Evolutionary conservation across 2,329 filamentous ascomycete genomes (phyloP), one percentile per base, ranked within the genome.

Genomic region (Stagonosporopsis chrysanthemi): DNA sequence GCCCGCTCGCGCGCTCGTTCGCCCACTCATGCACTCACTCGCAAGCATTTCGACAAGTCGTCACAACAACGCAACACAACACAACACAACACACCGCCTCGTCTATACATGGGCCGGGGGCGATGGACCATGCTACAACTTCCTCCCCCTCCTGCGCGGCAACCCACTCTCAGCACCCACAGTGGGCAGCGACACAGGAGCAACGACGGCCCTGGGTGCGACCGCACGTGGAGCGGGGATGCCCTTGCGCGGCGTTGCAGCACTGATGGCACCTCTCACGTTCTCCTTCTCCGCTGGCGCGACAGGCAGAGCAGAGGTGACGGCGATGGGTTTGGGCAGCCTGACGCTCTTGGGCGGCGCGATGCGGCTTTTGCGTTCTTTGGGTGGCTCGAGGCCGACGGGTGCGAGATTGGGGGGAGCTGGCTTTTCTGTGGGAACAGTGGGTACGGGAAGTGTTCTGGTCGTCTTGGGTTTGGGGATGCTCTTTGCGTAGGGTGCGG

Each of bases 281-380:
- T 22, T 69, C 64, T 44, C 57, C 50, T 53, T 58, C 39, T 48
- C 56, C 11, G 46, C 50, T 1, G 51, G 52, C 1, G 33, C 33
- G 4, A 46, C 57, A 6, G 58, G 15, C 2, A 46, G 17, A 14
- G 63, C 42, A 26, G 24, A 26, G 7, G 24, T 26, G 0, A 62
- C 19, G 6, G 63, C 43, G 1, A 58, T 31, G 2, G 66, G 58
- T 6, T 68, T 66, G 2, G 73, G 71, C 2, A 77, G 54, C 29
- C 72, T 72, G 11, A 77, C 69, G 24, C 71, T 75, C 53, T 64
- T 72, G 0, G 75, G 74, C 0, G 73, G 70, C 1, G 73, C 72
- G 6, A 77, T 67, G 8, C 73, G 65, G 42, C 66, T 71, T 36
- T 74, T 76, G 12, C 69, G 54, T 41, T 72, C 68, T 23, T 68